Percentiles rank a stretch among this genome's conserved stretches.
phyloP scores from a whole-genome alignment of 257 asterid genomes.

The Nicotiana undulata region DNA sequence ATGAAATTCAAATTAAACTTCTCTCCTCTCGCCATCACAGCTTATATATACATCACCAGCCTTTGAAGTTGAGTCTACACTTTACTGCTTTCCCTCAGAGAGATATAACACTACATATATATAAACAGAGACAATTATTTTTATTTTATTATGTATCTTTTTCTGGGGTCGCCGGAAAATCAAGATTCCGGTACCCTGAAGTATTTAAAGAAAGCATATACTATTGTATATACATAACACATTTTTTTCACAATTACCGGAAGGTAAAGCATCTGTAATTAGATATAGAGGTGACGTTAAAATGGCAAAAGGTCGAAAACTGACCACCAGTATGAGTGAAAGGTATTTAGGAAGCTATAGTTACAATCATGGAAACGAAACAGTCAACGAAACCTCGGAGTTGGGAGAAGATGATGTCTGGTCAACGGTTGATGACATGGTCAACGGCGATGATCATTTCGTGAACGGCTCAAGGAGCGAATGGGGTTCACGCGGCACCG shows the following conservation, averaged over 20 bases:
- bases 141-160: not conserved
- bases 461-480: conserved; percentile 8
- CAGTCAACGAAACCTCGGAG: conserved; percentile 35
- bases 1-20: conserved; percentile 28
- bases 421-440: conserved; percentile 42
- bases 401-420: conserved; percentile 74
- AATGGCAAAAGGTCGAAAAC: conserved; percentile 75
- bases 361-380: conserved; percentile 28
- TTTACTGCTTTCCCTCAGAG: conserved; percentile 5
- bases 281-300: not conserved
- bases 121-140: no score
- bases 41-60: conserved; percentile 43
- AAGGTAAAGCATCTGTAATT: not conserved
- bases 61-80: conserved; percentile 18
- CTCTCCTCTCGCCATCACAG: conserved; percentile 14
- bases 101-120: not conserved
- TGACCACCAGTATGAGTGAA: conserved; percentile 57
- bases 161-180: conserved; percentile 29
- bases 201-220: not conserved
- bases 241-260: conserved; percentile 18
- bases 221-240: not conserved
- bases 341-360: conserved; percentile 38
- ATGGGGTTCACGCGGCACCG: conserved; percentile 41
- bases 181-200: conserved; percentile 26
- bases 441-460: conserved; percentile 26